Evolutionary conservation across 2,329 filamentous ascomycete species (phyloP), one percentile per base, ranked within the genome.

Genomic region (Dendryphion nanum): DNA sequence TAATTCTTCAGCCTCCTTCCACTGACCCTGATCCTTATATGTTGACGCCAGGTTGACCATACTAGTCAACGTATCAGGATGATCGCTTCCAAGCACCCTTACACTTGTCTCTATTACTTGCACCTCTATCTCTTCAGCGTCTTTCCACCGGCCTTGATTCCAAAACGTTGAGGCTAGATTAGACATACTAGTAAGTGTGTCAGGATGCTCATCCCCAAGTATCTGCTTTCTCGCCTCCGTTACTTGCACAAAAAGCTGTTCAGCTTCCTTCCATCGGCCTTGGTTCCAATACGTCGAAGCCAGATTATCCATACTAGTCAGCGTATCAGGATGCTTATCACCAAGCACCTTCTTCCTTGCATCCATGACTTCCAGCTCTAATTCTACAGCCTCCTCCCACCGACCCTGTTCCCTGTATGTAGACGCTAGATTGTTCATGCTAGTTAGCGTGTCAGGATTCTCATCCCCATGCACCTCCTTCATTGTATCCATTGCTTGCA

Each of bases 231-330:
- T 17, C 18, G 16, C 19, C 31, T 33, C 31, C 18, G 19, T 17
- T 10, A 33, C 31, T 33, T 33, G 31, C 18, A 33, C 31, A 6
- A 18, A 6, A 8, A 33, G 14, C 31, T 33, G 14, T 33, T 33
- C 31, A 8, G 31, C 31, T 8, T 17, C 31, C 16, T 33, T 20
- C 26, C 34, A 37, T 18, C 18, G 18, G 13, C 34, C 38, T 24
- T 15, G 8, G 17, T 38, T 16, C 5, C 19, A 26, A 19, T 40
- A 40, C 35, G 33, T 38, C 31, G 16, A 20, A 8, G 31, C 31
- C 31, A 33, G 15, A 8, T 33, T 20, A 33, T 33, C 19, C 31
- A 33, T 33, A 17, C 31, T 33, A 10, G 31, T 20, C 31, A 33
- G 31, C 31, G 31, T 33, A 8, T 20, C 31, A 18, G 31, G 31